Evolutionary conservation across 2,329 filamentous ascomycete species (phyloP).

Genomic region (Annulohypoxylon truncatum): DNA sequence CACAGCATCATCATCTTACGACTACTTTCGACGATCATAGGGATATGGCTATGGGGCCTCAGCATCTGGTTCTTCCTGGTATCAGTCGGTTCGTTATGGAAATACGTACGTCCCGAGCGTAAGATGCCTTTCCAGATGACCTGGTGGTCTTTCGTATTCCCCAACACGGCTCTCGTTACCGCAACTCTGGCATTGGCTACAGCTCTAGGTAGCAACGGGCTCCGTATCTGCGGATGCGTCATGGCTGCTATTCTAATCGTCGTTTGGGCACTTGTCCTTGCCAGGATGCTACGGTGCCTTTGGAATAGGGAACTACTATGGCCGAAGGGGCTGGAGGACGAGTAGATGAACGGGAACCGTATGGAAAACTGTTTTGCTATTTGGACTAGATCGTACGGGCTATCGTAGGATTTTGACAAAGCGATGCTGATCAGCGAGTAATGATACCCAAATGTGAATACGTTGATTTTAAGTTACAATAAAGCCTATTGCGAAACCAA

Average conservation of each 20-base stretch:
- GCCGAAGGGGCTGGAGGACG: conserved; percentile 69
- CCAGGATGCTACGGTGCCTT: conserved; percentile 77
- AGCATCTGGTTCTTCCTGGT: conserved; percentile 88
- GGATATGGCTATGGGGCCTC: conserved; percentile 85
- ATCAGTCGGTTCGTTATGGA: conserved; percentile 79
- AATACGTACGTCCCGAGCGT: conserved; percentile 66
- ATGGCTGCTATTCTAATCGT: conserved; percentile 74
- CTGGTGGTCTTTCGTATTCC: conserved; percentile 87
- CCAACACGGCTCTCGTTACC: conserved; percentile 80
- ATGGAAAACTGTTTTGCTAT: background rate
- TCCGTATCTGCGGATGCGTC: conserved; percentile 75
- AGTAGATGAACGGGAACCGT: background rate
- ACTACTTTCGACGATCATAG: conserved; percentile 68
- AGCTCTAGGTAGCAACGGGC: conserved; percentile 67
- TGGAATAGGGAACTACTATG: conserved; percentile 75
- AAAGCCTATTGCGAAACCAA: background rate
- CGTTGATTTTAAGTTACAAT: background rate
- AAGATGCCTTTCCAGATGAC: conserved; percentile 83
- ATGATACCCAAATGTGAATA: conserved; percentile 10
- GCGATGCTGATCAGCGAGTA: background rate
- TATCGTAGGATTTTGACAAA: background rate
- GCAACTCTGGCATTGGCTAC: conserved; percentile 78
- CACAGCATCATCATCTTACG: conserved; percentile 59
- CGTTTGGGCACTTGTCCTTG: conserved; percentile 76
- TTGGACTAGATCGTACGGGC: background rate